Base-by-base conservation (phyloP, 495 filamentous ascomycete species). In the Pyrenopolyporus hunteri region DNA sequence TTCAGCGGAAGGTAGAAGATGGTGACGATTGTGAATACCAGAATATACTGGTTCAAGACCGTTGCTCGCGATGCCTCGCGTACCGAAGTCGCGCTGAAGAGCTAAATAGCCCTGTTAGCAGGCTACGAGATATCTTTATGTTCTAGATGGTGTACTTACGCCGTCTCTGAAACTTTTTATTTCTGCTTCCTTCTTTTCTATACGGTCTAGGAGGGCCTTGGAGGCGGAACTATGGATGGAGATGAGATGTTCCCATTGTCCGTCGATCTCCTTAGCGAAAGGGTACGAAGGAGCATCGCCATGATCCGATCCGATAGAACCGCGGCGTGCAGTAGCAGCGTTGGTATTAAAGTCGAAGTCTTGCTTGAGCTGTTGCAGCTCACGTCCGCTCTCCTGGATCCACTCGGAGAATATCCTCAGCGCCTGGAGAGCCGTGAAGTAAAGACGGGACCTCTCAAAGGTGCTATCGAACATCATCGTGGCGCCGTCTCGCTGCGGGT, bases 21-120 rank as follows among this genome's bases (percentile, higher is more conserved):
- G 16, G 49, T 60, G 40, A 59, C 85, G 45, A 87, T 78, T 6
- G 85, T 87, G 55, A 87, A 88, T 6, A 88, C 80, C 70, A 88
- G 78, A 56, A 87, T 83, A 17, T 83, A 85, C 50, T 86, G 82
- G 17, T 79, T 78, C 62, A 87, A 80, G 6, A 78, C 67, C 3
- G 80, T 81, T 0, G 83, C 84, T 1, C 78, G 78, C 2, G 78
- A 78, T 0, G 83, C 84, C 59, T 86, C 82, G 28, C 83, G 76
- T 0, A 85, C 80, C 45, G 83, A 84, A 6, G 83, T 81, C 3
- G 84, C 84, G 22, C 45, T 68, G 33, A 68, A 65, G 26, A 70
- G 46, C 69, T 70, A 37, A 3, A 17, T 11, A 7, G 14, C 23
- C 43, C n/a, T 43, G 35, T 55, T 49, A 59, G 55, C 36, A 8